These are phyloP conservation scores for Parietichytrium sp. DNA, from an alignment of 108 stramenopile species.

Conservation along the genomic window DNA sequence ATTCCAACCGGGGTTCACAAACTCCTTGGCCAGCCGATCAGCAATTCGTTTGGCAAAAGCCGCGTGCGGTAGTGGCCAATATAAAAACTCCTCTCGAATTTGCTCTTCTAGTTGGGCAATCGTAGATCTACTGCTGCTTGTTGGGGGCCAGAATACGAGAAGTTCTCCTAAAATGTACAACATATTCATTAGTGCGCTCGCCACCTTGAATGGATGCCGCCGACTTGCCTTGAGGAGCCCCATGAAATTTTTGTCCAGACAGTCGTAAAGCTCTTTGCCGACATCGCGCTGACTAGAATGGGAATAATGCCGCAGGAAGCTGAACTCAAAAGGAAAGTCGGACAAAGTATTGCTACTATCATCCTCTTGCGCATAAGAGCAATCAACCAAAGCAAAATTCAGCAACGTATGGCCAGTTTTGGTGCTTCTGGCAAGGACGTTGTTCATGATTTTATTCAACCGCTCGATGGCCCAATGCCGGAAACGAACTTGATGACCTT, in stretches of 20 bases:
- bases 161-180: not conserved
- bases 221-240: not conserved
- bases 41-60: not conserved
- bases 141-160: not conserved
- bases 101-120: not conserved
- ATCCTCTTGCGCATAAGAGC: not conserved
- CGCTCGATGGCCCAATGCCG: not conserved
- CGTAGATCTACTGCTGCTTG: not conserved
- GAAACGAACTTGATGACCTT: too few relatives aligned
- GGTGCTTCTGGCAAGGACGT: too few relatives aligned
- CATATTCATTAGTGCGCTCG: not conserved
- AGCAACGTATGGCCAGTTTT: not conserved
- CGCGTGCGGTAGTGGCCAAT: not conserved
- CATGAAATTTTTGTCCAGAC: not conserved
- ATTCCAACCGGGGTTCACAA: not conserved
- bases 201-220: not conserved
- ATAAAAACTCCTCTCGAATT: not conserved
- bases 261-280: not conserved
- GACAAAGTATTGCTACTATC: not conserved
- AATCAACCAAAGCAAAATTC: not conserved
- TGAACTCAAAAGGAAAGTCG: not conserved
- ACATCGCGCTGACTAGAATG: not conserved
- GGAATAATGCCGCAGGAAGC: not conserved
- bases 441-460: slow-evolving; percentile 4
- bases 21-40: not conserved